phyloP scores from a whole-genome alignment of 179 eudicot species.

The Monotropa hypopitys region DNA sequence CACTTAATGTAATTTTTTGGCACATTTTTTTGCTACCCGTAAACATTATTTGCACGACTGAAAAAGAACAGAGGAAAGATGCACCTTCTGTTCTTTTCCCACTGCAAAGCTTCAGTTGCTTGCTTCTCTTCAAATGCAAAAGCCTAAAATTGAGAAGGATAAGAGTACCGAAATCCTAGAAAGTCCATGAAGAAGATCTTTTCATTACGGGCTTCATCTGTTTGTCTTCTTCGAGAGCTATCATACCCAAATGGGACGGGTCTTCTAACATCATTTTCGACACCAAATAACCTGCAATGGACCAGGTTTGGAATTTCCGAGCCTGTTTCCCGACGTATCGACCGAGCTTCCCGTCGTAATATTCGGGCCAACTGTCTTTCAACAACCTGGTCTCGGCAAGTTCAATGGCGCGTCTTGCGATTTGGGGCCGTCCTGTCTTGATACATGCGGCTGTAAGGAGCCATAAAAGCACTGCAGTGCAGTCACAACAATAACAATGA shows the following conservation, averaged over 20 bases:
- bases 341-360: conserved; percentile 59
- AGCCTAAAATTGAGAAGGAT: neutral
- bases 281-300: conserved; percentile 65
- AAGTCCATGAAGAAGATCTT: conserved; percentile 52
- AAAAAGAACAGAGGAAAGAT: neutral
- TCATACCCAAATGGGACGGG: conserved; percentile 62
- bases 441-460: conserved; percentile 64
- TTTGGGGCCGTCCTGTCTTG: conserved; percentile 54
- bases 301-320: conserved; percentile 66
- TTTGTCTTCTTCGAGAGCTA: conserved; percentile 59
- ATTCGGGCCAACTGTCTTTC: conserved; percentile 61
- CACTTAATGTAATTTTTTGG: too few species aligned
- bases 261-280: conserved; percentile 77
- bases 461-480: conserved; percentile 72
- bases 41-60: too few species aligned
- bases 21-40: too few species aligned
- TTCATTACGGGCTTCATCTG: conserved; percentile 42
- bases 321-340: conserved; percentile 65
- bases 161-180: conserved; percentile 1
- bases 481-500: conserved; percentile 2
- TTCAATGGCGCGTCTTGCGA: conserved; percentile 64
- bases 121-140: neutral
- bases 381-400: conserved; percentile 44
- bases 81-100: neutral
- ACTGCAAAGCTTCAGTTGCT: neutral